A percentile compares a stretch with the other conserved stretches of the same genome.
Conservation (phyloP, 2,329 filamentous ascomycete species). For the Aspergillus jensenii region DNA sequence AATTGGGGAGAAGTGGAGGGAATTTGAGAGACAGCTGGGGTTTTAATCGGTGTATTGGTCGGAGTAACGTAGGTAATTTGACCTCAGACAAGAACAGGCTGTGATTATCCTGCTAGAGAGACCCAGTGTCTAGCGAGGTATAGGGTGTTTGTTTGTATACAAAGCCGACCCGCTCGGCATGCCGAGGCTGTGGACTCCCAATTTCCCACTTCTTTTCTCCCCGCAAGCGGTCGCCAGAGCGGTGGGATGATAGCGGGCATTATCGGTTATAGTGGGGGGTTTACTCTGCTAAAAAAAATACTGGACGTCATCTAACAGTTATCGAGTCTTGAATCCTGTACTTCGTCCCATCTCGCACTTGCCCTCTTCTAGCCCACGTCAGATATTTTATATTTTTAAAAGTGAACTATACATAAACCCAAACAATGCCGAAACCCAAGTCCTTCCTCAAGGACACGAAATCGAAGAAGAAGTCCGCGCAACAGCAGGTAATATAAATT, state of each 20-base stretch:
- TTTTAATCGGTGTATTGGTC: neutral
- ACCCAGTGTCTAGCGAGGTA: too few species aligned
- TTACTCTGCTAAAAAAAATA: neutral
- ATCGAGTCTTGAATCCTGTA: neutral
- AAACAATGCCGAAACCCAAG: slow-evolving; percentile 42
- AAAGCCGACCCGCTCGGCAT: neutral
- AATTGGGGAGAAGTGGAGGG: slow-evolving; percentile 24
- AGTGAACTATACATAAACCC: neutral
- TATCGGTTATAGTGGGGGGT: neutral
- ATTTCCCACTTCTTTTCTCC: neutral
- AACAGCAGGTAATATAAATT: slow-evolving; percentile 35
- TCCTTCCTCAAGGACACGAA: slow-evolving; percentile 43
- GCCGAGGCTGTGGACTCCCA: neutral
- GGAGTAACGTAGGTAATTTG: neutral
- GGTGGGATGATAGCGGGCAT: neutral
- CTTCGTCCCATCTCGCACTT: neutral
- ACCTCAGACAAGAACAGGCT: neutral
- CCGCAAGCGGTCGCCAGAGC: neutral
- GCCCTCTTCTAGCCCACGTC: neutral
- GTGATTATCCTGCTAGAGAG: too few species aligned
- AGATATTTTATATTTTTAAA: neutral
- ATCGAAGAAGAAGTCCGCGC: slow-evolving; percentile 41
- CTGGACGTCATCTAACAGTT: neutral
- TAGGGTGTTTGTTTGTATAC: too few species aligned
- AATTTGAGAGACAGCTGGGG: slow-evolving; percentile 6